Base-by-base conservation (phyloP, 352 stramenopile genomes). In the Pythium volutum region DNA sequence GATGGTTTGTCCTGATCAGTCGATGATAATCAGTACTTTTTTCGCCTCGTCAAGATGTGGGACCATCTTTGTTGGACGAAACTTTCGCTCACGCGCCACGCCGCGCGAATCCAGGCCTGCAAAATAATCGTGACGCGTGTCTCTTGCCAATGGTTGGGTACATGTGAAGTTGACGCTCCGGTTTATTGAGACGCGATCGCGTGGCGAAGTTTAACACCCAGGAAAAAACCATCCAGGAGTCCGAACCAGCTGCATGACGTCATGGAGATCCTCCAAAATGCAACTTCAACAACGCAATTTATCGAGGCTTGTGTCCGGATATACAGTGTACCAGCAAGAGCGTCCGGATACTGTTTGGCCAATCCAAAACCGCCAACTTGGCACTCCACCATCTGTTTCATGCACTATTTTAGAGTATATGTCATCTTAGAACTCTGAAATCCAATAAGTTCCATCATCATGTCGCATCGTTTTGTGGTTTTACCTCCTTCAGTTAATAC, bases 261-360 rank as follows among this genome's bases (percentile, higher is more conserved):
- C 58, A 65, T 41, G 42, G 34, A 36, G 52, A 65, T 65, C 58
- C 49, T n/a, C 36, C 36, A 56, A 65, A 27, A 51, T 65, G 33
- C 58, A 65, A 65, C 58, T 65, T 65, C 58, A 65, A 65, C 58
- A 65, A 33, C 31, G 8, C 55, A 56, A 23, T 22, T 6, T n/a
- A n/a, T n/a, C n/a, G n/a, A n/a, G n/a, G n/a, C 9, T 47, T 18
- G n/a, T 45, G 12, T 62, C 55, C 55, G 55, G 55, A 62, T 62
- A n/a, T n/a, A n/a, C n/a, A n/a, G n/a, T n/a, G n/a, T n/a, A n/a
- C n/a, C n/a, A n/a, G n/a, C n/a, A 62, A 54, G n/a, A 16, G 10
- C 15, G 42, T 54, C 45, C 55, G 55, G 55, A 62, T 62, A 38
- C 14, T 8, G 34, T 31, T 41, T 42, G 29, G 14, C 54, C 54